phyloP scores from a whole-genome alignment of 139 green algal genomes.

The Tetradesmus lagerheimii region DNA sequence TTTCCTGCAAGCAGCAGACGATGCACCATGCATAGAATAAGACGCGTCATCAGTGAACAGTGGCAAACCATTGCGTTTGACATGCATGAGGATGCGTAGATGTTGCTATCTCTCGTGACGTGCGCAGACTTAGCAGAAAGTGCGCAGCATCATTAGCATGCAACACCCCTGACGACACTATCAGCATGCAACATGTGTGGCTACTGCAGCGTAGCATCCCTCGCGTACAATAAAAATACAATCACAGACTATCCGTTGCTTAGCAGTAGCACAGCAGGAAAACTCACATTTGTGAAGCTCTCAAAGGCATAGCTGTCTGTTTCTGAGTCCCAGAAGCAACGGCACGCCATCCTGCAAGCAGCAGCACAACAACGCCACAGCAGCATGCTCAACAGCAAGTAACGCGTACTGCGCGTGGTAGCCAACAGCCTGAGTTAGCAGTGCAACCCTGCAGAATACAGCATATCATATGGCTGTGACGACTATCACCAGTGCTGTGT shows the following conservation, averaged over 20 bases:
- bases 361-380: neutral
- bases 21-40: neutral
- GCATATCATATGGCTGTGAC: too few species aligned
- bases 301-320: slow-evolving; percentile 81
- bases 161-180: neutral
- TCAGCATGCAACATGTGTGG: neutral
- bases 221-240: too few species aligned
- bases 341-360: slow-evolving; percentile 67
- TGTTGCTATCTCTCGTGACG: neutral
- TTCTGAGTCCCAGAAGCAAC: slow-evolving; percentile 83
- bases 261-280: neutral
- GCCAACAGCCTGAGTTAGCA: too few species aligned
- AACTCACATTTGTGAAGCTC: slow-evolving; percentile 77
- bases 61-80: too few species aligned
- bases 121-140: neutral
- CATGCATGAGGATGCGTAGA: too few species aligned
- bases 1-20: slow-evolving; percentile 63
- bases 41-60: too few species aligned
- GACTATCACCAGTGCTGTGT: too few species aligned
- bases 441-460: too few species aligned
- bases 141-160: neutral
- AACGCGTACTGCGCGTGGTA: too few species aligned
- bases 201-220: too few species aligned
- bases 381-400: neutral
- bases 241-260: too few species aligned